Percentiles rank a stretch among this genome's conserved stretches.
Conservation (phyloP, 1,139 yeast genomes). For the Nakaseomyces bracarensis region DNA sequence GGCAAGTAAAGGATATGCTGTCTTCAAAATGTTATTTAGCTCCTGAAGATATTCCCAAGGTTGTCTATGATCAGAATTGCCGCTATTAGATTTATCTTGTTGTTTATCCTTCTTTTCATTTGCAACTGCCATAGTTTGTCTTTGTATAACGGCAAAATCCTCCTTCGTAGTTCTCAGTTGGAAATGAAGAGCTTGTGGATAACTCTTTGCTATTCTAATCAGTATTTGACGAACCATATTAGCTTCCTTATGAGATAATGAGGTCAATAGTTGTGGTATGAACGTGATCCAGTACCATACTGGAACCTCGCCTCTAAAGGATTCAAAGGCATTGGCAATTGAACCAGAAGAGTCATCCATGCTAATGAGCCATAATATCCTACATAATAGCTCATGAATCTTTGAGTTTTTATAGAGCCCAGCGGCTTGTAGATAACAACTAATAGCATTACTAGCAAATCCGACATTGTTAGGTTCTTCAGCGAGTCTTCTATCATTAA, state of each 20-base stretch:
- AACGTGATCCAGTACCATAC: constrained; percentile 99
- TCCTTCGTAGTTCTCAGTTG: constrained; percentile 92
- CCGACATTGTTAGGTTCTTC: constrained; percentile 77
- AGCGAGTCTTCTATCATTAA: constrained; percentile 80
- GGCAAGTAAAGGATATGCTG: constrained; percentile 91
- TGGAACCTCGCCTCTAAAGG: constrained; percentile 91
- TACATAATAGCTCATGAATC: constrained; percentile 76
- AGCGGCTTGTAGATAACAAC: constrained; percentile 96
- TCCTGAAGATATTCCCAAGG: constrained; percentile 97
- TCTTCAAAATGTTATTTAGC: constrained; percentile 86
- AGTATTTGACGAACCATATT: constrained; percentile 77
- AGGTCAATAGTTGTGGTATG: constrained; percentile 86
- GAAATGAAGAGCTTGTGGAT: constrained; percentile 96
- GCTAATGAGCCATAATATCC: constrained; percentile 89
- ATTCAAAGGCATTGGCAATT: constrained; percentile 79
- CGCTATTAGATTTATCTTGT: constrained; percentile 14
- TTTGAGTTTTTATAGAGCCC: constrained; percentile 90
- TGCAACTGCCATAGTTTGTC: constrained; percentile 62
- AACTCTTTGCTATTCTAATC: constrained; percentile 87
- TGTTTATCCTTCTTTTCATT: constrained; percentile 33
- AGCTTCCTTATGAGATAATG: constrained; percentile 87
- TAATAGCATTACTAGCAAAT: constrained; percentile 87
- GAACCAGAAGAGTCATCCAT: constrained; percentile 82
- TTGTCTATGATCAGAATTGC: constrained; percentile 38
- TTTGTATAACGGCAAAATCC: constrained; percentile 80